These are phyloP conservation scores for Glycine tomentella DNA, from an alignment of 306 rosid species.

Conservation along the genomic window DNA sequence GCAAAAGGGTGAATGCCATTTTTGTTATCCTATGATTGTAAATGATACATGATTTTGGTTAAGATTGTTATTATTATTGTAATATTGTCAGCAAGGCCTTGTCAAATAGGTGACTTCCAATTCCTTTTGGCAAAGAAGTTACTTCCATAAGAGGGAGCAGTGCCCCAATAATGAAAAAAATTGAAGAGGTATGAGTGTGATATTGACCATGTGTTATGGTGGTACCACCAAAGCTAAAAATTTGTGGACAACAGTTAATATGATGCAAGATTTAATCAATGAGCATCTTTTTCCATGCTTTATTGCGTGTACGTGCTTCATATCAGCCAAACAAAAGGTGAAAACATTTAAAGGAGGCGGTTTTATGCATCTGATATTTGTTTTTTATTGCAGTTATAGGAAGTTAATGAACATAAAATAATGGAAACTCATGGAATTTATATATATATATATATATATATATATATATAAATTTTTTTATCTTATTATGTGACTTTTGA, in stretches of 20 bases:
- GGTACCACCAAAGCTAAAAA: constrained; percentile 31
- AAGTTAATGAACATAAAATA: background rate
- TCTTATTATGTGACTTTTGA: background rate
- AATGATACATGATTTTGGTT: background rate
- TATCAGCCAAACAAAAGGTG: constrained; percentile 20
- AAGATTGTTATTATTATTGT: background rate
- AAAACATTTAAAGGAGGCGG: background rate
- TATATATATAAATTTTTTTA: no score
- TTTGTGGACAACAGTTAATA: constrained; percentile 45
- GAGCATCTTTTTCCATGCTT: constrained; percentile 31
- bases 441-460: no score
- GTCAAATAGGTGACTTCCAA: background rate
- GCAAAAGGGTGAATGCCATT: constrained; percentile 24
- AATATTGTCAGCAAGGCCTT: background rate
- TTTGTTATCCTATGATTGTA: background rate
- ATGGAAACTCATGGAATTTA: no score
- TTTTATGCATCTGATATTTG: background rate
- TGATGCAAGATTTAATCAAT: constrained; percentile 5
- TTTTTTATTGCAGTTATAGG: background rate
- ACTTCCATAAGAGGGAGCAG: constrained; percentile 10
- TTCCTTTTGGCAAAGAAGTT: background rate
- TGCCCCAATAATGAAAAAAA: constrained; percentile 2
- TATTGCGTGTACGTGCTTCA: constrained; percentile 43
- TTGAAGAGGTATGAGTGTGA: constrained; percentile 6
- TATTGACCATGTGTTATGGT: constrained; percentile 31